Percentiles rank a stretch among this genome's conserved stretches.
Evolutionary conservation across 2,329 filamentous ascomycete genomes (phyloP).

Genomic region (Aspergillus sp.): DNA sequence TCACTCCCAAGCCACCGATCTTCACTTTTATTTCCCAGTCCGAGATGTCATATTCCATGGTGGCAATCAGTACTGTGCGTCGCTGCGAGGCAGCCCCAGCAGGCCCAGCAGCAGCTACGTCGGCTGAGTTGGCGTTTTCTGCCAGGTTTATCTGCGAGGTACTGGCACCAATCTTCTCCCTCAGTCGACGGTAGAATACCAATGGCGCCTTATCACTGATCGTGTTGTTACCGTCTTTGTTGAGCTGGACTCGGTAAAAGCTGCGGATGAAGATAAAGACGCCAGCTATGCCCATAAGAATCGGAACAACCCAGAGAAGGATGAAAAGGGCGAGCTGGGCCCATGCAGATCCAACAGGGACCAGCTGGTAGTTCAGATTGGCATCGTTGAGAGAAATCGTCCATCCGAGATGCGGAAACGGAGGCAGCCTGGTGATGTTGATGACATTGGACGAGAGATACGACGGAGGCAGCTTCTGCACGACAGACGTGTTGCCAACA

Average conservation of each 20-base stretch:
- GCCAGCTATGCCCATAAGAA: slow-evolving; percentile 50
- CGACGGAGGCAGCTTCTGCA: slow-evolving; percentile 58
- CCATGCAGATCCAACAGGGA: slow-evolving; percentile 55
- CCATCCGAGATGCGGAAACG: slow-evolving; percentile 57
- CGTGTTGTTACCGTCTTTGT: slow-evolving; percentile 48
- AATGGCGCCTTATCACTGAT: slow-evolving; percentile 50
- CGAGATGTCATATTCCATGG: slow-evolving; percentile 71
- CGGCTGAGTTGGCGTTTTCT: too few species aligned
- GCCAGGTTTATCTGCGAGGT: too few species aligned
- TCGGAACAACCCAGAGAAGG: slow-evolving; percentile 55
- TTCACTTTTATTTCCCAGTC: slow-evolving; percentile 71
- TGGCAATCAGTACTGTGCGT: slow-evolving; percentile 65
- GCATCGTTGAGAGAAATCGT: slow-evolving; percentile 57
- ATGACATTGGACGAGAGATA: slow-evolving; percentile 61
- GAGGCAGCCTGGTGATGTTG: slow-evolving; percentile 41
- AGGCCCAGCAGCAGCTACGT: slow-evolving; percentile 24
- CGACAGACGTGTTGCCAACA: too few species aligned
- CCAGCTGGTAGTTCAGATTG: slow-evolving; percentile 51
- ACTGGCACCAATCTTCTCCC: slow-evolving; percentile 16
- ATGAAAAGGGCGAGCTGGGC: slow-evolving; percentile 56
- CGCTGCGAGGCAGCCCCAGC: slow-evolving; percentile 32
- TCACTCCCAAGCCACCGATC: slow-evolving; percentile 68
- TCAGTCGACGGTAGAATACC: slow-evolving; percentile 34
- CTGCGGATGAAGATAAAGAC: slow-evolving; percentile 59
- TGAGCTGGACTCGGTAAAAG: slow-evolving; percentile 65